Evolutionary conservation across 108 stramenopile genomes (phyloP).

Genomic region (Aurantiochytrium sp.): DNA sequence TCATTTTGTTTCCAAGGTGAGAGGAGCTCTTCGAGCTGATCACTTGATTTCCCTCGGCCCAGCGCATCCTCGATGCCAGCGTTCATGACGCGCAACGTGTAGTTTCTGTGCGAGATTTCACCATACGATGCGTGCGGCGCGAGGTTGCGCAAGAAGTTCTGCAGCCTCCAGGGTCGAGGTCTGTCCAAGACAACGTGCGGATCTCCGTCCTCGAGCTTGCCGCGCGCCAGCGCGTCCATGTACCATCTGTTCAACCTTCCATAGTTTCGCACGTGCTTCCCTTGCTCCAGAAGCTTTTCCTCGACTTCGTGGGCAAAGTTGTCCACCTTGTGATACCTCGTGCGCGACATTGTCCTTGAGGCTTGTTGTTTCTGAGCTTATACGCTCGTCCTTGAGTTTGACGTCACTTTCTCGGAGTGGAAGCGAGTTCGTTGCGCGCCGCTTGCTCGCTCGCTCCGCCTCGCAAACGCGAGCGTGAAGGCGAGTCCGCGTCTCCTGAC

Average conservation of each 20-base stretch:
- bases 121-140: not conserved
- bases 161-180: not conserved
- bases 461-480: too few species aligned
- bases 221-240: not conserved
- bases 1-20: not conserved
- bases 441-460: too few species aligned
- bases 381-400: not conserved
- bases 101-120: not conserved
- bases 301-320: not conserved
- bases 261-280: constrained; percentile 2
- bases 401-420: not conserved
- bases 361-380: not conserved
- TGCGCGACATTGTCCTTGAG: not conserved
- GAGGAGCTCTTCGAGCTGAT: not conserved
- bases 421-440: not conserved
- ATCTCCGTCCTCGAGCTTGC: not conserved
- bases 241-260: not conserved
- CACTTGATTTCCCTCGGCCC: not conserved
- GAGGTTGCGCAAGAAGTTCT: not conserved
- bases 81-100: not conserved
- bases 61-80: not conserved
- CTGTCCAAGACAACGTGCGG: not conserved
- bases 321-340: not conserved
- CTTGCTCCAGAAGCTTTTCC: not conserved
- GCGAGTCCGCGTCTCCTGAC: too few species aligned